These are phyloP conservation scores for Pichia cabralensis DNA, from an alignment of 805 yeast species.

Conservation along the genomic window DNA sequence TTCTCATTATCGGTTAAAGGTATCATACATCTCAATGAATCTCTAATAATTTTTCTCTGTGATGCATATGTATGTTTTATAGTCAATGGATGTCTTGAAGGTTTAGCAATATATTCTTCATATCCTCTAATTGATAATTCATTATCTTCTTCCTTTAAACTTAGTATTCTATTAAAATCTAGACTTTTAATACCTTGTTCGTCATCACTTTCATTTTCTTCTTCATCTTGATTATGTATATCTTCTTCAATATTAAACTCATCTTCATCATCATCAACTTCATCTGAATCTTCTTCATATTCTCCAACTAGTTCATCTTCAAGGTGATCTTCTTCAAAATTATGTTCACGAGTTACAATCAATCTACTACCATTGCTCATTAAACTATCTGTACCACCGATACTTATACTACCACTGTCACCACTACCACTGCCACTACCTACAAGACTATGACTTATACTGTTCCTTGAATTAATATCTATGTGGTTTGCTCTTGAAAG, in stretches of 20 bases:
- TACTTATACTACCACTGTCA: constrained; percentile 2
- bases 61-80: constrained; percentile 13
- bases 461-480: too few relatives aligned
- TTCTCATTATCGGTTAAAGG: constrained; percentile 24
- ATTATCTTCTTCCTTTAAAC: too few relatives aligned
- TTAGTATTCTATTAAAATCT: not conserved
- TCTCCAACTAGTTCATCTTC: constrained; percentile 6
- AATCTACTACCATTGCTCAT: too few relatives aligned
- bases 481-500: not conserved
- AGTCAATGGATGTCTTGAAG: not conserved
- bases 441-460: too few relatives aligned
- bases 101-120: constrained; percentile 9
- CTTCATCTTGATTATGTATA: not conserved
- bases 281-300: constrained; percentile 2
- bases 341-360: too few relatives aligned
- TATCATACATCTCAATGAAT: constrained; percentile 27
- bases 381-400: not conserved
- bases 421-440: too few relatives aligned
- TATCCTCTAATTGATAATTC: not conserved
- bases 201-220: constrained; percentile 1
- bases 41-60: constrained; percentile 21
- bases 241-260: constrained; percentile 1
- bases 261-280: constrained; percentile 6
- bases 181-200: not conserved
- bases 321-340: too few relatives aligned